These are phyloP conservation scores for Apiotrichum gracile DNA, from an alignment of 1,284 basidiomycete genomes.

Conservation along the genomic window DNA sequence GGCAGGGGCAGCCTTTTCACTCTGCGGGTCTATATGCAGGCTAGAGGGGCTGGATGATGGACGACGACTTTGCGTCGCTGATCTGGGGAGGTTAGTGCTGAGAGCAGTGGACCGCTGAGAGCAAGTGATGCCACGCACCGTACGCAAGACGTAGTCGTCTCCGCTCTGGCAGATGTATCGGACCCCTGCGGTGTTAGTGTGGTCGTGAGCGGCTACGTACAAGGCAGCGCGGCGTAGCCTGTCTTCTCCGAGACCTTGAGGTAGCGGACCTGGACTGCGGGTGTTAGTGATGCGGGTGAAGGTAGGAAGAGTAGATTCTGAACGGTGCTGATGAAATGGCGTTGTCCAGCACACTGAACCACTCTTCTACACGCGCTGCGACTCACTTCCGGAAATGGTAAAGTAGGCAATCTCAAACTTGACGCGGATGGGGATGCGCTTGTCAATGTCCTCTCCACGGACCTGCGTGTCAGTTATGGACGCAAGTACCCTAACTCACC, in stretches of 20 bases:
- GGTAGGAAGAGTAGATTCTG: not conserved
- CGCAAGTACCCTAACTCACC: too few species aligned
- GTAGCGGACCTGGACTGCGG: conserved; percentile 58
- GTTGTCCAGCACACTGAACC: too few species aligned
- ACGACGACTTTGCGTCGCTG: conserved; percentile 41
- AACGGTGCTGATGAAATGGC: too few species aligned
- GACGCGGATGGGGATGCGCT: conserved; percentile 88
- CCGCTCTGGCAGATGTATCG: conserved; percentile 80
- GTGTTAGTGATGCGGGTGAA: not conserved
- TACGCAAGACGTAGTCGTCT: conserved; percentile 68
- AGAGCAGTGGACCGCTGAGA: too few species aligned
- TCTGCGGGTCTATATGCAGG: not conserved
- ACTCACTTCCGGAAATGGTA: conserved; percentile 89
- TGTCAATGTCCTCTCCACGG: conserved; percentile 74
- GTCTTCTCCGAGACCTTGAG: conserved; percentile 98
- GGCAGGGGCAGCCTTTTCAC: too few species aligned
- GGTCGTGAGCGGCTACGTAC: too few species aligned
- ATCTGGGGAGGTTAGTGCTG: conserved; percentile 14
- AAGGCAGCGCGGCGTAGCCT: conserved; percentile 68
- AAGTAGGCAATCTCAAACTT: conserved; percentile 94
- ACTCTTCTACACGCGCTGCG: too few species aligned
- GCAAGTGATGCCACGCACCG: too few species aligned
- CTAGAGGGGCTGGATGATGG: conserved; percentile 41
- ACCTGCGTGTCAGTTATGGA: conserved; percentile 51
- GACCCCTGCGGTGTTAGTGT: too few species aligned